Conservation (phyloP, 108 stramenopile species). For the Nitzschia inconspicua region DNA sequence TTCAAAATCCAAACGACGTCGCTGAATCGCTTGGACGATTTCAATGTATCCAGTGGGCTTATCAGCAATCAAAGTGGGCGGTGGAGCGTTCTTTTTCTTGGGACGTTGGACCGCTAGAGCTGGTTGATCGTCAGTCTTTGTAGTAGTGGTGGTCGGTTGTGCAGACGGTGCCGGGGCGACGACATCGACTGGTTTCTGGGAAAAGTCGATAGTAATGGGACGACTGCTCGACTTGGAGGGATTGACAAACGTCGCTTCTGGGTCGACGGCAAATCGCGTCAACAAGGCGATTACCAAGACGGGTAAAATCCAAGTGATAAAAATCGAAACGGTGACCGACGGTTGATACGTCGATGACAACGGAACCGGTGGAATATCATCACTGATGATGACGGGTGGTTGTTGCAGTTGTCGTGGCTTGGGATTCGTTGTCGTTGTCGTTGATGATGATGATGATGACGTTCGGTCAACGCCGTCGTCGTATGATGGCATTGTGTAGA, state of each 20-base stretch:
- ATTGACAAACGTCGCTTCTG: conserved; percentile 4
- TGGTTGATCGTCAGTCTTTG: not conserved
- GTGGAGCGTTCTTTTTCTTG: not conserved
- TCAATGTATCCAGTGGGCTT: conserved; percentile 7
- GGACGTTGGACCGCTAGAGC: not conserved
- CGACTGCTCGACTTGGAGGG: too few relatives aligned
- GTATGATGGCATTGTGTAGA: too few relatives aligned
- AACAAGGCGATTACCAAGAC: conserved; percentile 30
- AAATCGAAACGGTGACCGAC: conserved; percentile 22
- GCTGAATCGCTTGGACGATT: not conserved
- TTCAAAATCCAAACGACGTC: conserved; percentile 6
- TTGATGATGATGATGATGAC: too few relatives aligned
- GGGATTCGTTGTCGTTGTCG: too few relatives aligned
- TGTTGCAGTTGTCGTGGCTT: too few relatives aligned
- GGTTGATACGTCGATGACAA: too few relatives aligned
- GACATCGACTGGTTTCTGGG: not conserved
- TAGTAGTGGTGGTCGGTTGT: not conserved
- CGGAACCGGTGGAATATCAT: too few relatives aligned
- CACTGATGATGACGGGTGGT: too few relatives aligned
- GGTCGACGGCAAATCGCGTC: conserved; percentile 33
- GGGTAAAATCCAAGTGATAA: conserved; percentile 43
- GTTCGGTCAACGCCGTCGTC: too few relatives aligned
- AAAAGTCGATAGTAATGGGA: not conserved
- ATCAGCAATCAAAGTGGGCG: conserved; percentile 4
- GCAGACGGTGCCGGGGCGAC: not conserved